Conservation (phyloP, 345 rosid genomes). For the Jatropha curcas region DNA sequence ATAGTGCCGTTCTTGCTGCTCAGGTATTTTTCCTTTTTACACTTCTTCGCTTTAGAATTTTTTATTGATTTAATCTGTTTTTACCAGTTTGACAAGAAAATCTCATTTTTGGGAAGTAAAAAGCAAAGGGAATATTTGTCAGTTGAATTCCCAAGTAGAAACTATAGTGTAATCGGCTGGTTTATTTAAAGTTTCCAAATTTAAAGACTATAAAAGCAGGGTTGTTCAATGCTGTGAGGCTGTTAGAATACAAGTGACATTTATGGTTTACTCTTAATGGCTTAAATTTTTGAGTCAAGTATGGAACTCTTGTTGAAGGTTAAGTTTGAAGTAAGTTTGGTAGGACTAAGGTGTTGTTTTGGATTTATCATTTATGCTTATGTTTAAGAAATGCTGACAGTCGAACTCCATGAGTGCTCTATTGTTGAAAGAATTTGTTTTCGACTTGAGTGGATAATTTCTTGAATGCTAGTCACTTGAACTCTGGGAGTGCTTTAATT, state of each 20-base stretch:
- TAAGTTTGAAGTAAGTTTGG: not conserved
- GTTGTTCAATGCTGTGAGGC: not conserved
- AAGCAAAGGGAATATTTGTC: no score
- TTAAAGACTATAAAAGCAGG: not conserved
- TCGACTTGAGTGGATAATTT: no score
- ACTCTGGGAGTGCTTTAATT: not conserved
- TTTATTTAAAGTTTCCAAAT: no score
- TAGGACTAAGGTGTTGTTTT: no score
- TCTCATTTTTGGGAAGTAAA: no score
- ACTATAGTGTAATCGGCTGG: not conserved
- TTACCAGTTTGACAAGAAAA: not conserved
- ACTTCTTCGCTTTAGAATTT: not conserved
- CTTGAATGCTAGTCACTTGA: no score
- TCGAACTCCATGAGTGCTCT: not conserved
- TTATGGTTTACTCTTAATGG: not conserved
- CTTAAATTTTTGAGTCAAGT: not conserved
- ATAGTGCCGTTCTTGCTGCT: slow-evolving; percentile 63
- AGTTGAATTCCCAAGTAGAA: not conserved
- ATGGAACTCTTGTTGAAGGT: no score
- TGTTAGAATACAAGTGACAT: not conserved
- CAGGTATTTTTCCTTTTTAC: slow-evolving; percentile 50
- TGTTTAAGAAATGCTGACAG: not conserved
- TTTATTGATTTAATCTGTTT: not conserved
- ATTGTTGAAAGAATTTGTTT: not conserved
- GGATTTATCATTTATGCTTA: not conserved